Conservation (phyloP, 768 basidiomycete genomes). For the Pleurotus pulmonarius region DNA sequence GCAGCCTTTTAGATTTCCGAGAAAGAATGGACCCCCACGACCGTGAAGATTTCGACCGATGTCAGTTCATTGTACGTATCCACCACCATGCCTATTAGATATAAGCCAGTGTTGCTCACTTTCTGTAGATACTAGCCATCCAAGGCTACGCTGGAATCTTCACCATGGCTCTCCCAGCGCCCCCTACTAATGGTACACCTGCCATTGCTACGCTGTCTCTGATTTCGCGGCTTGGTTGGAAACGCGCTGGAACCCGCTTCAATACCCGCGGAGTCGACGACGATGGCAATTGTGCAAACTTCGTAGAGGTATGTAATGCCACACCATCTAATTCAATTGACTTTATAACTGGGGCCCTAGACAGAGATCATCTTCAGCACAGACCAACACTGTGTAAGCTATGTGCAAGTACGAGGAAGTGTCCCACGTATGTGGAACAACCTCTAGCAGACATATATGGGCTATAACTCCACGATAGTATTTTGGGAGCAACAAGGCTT, state of each 20-base stretch:
- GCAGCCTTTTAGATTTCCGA: constrained; percentile 85
- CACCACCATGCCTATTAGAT: neutral
- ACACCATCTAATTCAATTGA: constrained; percentile 4
- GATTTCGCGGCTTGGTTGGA: constrained; percentile 89
- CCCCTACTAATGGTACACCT: constrained; percentile 70
- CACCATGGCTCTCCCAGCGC: constrained; percentile 72
- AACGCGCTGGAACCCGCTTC: constrained; percentile 94
- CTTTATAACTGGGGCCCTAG: constrained; percentile 32
- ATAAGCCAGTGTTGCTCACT: constrained; percentile 9
- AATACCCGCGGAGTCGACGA: constrained; percentile 97
- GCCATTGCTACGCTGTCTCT: constrained; percentile 72
- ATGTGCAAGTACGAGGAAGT: constrained; percentile 91
- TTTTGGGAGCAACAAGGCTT: constrained; percentile 99
- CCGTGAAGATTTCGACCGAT: constrained; percentile 71
- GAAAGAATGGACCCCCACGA: constrained; percentile 69
- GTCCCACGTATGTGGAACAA: constrained; percentile 74
- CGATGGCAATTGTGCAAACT: constrained; percentile 92
- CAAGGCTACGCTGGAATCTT: constrained; percentile 92
- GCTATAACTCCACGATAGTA: constrained; percentile 42
- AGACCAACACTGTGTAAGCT: constrained; percentile 85
- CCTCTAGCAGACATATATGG: constrained; percentile 13
- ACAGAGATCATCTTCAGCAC: constrained; percentile 91
- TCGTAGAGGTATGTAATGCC: constrained; percentile 72
- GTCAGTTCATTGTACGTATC: constrained; percentile 75
- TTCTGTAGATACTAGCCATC: constrained; percentile 72